Evolutionary conservation across 2,329 filamentous ascomycete genomes (phyloP), one percentile per base, ranked within the genome.

Genomic region (Fusarium tanahbumbuense): DNA sequence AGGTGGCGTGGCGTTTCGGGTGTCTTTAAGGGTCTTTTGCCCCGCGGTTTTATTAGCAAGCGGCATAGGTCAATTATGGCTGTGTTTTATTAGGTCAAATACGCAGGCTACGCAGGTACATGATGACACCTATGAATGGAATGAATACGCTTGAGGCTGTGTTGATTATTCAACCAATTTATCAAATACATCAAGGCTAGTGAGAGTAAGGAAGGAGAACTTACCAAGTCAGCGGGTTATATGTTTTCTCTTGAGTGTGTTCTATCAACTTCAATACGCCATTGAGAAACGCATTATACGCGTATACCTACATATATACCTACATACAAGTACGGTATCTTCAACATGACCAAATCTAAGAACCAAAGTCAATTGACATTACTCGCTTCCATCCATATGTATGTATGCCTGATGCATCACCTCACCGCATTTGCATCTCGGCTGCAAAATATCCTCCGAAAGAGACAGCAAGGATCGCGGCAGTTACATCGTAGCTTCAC

Each of bases 21-120:
- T 20, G 23, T 23, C 52, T 49, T 57, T 41, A 62, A 60, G 58
- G 67, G 63, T 56, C 50, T 34, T 49, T 42, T 64, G 58, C 59
- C 65, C 65, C 64, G 42, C 65, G 56, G 23, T 50, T 41, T 45
- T 20, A 20, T 34, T 65, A 50, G 45, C 25, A 37, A 41, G 28
- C 28, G 28, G 28, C 12, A 37, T 25, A 8, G 20, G 18, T 16
- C 12, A 18, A 27, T 16, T n/a, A 47, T 49, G 58, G 49, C 60
- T 50, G 45, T 56, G 45, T 34, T 32, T 23, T 25, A 5, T 41
- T 58, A 25, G 56, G 18, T 60, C 59, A 60, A 60, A 32, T 47
- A 28, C 45, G 56, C 20, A 58, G 6, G 8, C 34, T 47, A 18
- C 45, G 56, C 20, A 58, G 5, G 6, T 25, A 20, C 22, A 23